Conservation (phyloP, 2,329 filamentous ascomycete species). For the Meredithiella fracta region DNA sequence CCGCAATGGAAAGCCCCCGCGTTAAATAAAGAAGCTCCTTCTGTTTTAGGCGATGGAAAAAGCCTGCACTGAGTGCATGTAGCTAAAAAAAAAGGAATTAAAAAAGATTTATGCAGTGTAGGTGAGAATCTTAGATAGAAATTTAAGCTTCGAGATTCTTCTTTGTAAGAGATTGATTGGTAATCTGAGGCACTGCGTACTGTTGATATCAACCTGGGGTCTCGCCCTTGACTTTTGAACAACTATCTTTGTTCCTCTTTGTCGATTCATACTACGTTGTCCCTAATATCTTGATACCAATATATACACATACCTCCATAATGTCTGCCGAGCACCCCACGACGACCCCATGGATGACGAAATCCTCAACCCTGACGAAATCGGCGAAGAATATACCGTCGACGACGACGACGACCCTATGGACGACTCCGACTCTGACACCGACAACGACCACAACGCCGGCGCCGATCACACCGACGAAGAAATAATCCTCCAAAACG, state of each 20-base stretch:
- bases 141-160: no score
- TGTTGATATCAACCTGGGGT: no score
- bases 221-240: no score
- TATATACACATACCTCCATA: not conserved
- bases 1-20: not conserved
- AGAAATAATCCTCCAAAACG: conserved; percentile 73
- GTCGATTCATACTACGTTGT: not conserved
- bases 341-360: conserved; percentile 13
- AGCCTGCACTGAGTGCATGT: not conserved
- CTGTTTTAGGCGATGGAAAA: conserved; percentile 8
- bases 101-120: no score
- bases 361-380: conserved; percentile 14
- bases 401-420: conserved; percentile 53
- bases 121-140: no score
- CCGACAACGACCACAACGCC: conserved; percentile 29
- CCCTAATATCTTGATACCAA: no score
- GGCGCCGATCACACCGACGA: conserved; percentile 20
- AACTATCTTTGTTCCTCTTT: not conserved
- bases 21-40: conserved; percentile 6
- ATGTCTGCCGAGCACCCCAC: conserved; percentile 7
- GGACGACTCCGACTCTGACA: conserved; percentile 56
- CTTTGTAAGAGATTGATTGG: not conserved
- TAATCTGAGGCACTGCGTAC: not conserved
- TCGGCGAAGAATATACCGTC: conserved; percentile 16
- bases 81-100: not conserved